A percentile compares a stretch with the other conserved stretches of the same genome.
These are phyloP conservation scores for Eucalyptus regnans DNA, from an alignment of 345 rosid species.

Conservation along the genomic window DNA sequence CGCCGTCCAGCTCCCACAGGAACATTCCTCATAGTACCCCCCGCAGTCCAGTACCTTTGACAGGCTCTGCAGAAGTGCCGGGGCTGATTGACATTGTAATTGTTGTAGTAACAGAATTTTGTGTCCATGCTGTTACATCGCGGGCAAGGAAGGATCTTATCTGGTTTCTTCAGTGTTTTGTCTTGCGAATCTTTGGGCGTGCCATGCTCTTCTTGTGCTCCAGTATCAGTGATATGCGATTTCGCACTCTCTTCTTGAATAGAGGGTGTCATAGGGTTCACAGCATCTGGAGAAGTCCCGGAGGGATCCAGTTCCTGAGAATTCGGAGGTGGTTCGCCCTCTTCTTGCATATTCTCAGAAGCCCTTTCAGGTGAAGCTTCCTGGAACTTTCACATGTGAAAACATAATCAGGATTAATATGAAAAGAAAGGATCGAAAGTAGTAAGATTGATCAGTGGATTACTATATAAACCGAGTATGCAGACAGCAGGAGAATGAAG, in stretches of 20 bases:
- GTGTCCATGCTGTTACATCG: slow-evolving; percentile 90
- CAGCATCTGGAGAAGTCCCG: slow-evolving; percentile 3
- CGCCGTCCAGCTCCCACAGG: slow-evolving; percentile 91
- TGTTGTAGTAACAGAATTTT: slow-evolving; percentile 88
- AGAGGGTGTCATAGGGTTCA: slow-evolving; percentile 27
- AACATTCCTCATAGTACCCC: slow-evolving; percentile 90
- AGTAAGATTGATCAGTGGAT: background rate
- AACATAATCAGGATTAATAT: background rate
- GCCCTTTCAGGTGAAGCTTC: slow-evolving; percentile 6
- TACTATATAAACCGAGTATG: background rate
- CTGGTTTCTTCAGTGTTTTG: slow-evolving; percentile 65
- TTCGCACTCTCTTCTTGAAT: slow-evolving; percentile 33
- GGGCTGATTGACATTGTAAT: slow-evolving; percentile 87
- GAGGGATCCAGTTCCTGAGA: slow-evolving; percentile 1
- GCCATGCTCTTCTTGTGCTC: slow-evolving; percentile 16
- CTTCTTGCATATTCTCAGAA: background rate
- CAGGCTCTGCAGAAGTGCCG: slow-evolving; percentile 93
- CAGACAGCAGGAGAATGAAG: background rate
- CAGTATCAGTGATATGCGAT: slow-evolving; percentile 21
- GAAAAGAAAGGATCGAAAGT: background rate
- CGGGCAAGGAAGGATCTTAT: slow-evolving; percentile 82
- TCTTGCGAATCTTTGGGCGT: background rate
- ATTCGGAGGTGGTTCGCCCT: background rate
- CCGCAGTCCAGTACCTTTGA: slow-evolving; percentile 94
- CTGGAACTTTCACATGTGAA: slow-evolving; percentile 11